Evolutionary conservation across 306 rosid genomes (phyloP).

Genomic region (Rubus parviflorus): DNA sequence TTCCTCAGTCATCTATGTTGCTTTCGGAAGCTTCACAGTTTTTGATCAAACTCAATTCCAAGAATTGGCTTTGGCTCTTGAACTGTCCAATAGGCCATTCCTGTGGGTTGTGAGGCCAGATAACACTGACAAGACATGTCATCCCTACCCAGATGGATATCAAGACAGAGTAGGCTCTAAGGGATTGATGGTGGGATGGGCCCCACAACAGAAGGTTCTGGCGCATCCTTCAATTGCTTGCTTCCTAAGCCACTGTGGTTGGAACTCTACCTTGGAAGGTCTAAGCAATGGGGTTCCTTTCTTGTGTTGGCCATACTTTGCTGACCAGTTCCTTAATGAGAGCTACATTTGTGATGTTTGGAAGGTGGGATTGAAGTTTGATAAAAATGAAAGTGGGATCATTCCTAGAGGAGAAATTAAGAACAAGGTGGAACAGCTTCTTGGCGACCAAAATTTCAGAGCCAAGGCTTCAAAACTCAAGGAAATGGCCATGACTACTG

Average conservation of each 20-base stretch:
- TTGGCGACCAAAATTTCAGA: slow-evolving; percentile 39
- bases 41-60: slow-evolving; percentile 45
- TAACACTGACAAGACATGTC: slow-evolving; percentile 14
- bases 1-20: slow-evolving; percentile 60
- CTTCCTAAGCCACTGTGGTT: slow-evolving; percentile 78
- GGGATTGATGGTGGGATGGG: slow-evolving; percentile 49
- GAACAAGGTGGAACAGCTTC: slow-evolving; percentile 40
- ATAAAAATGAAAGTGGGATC: slow-evolving; percentile 38
- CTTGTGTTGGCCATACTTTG: slow-evolving; percentile 77
- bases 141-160: slow-evolving; percentile 43
- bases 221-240: slow-evolving; percentile 60
- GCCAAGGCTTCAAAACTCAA: slow-evolving; percentile 36
- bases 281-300: slow-evolving; percentile 55
- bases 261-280: slow-evolving; percentile 74
- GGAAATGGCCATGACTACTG: slow-evolving; percentile 34
- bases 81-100: slow-evolving; percentile 55
- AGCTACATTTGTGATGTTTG: slow-evolving; percentile 66
- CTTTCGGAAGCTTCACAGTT: slow-evolving; percentile 70
- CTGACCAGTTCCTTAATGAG: slow-evolving; percentile 60
- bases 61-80: slow-evolving; percentile 64
- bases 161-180: slow-evolving; percentile 34
- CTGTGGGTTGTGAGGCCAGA: slow-evolving; percentile 67
- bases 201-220: slow-evolving; percentile 60
- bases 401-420: slow-evolving; percentile 42
- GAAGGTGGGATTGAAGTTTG: slow-evolving; percentile 52